phyloP scores from a whole-genome alignment of 2,329 filamentous ascomycete genomes.

The Macrophomina tecta region DNA sequence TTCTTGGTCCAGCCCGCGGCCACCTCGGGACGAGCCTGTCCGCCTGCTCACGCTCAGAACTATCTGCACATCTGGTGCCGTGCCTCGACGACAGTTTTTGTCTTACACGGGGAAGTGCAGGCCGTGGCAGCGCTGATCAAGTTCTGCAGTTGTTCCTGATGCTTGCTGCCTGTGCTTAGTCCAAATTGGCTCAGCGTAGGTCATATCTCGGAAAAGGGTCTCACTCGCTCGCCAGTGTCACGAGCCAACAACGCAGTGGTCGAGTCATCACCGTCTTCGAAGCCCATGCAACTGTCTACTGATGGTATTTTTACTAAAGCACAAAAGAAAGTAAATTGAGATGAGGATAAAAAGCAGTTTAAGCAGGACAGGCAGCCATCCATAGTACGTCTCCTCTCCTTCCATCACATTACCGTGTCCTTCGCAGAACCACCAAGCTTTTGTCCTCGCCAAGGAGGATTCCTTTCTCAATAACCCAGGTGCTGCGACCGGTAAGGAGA shows the following conservation, averaged over 20 bases:
- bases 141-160: background rate
- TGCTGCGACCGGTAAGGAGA: background rate
- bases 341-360: slow-evolving; percentile 21
- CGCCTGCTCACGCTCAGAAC: too few relatives aligned
- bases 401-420: slow-evolving; percentile 29
- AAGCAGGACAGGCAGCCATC: slow-evolving; percentile 14
- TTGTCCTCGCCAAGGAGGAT: background rate
- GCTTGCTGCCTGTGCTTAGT: background rate
- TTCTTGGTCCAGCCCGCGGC: background rate
- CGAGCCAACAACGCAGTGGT: background rate
- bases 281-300: background rate
- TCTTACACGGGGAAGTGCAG: background rate
- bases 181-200: background rate
- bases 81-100: too few relatives aligned
- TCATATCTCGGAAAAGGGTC: background rate
- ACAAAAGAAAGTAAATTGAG: slow-evolving; percentile 8
- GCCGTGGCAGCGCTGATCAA: background rate
- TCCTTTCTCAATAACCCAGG: background rate
- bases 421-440: background rate
- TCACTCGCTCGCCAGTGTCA: background rate
- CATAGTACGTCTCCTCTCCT: slow-evolving; percentile 8
- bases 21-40: too few relatives aligned
- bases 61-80: too few relatives aligned
- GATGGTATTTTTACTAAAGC: background rate
- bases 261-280: background rate